A percentile compares a stretch with the other conserved stretches of the same genome.
These are phyloP conservation scores for Lophiostoma macrostomum DNA, from an alignment of 495 filamentous ascomycete species.

Conservation along the genomic window DNA sequence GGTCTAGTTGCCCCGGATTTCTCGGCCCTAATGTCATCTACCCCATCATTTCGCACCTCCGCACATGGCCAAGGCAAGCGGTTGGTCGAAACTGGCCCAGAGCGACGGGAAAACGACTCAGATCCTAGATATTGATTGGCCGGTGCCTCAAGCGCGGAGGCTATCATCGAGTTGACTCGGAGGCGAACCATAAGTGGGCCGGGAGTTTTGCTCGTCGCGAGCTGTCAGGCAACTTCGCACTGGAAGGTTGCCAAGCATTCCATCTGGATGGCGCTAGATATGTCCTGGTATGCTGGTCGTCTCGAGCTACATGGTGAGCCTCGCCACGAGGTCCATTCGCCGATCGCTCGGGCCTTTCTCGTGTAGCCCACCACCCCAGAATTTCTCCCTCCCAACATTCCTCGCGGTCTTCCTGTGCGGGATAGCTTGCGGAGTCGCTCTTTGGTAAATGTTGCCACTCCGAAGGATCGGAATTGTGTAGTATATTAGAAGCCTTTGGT, in stretches of 20 bases:
- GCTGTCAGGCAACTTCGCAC: too few relatives aligned
- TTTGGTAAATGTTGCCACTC: too few relatives aligned
- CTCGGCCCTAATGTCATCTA: not conserved
- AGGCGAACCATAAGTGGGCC: not conserved
- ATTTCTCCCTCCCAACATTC: too few relatives aligned
- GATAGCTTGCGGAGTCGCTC: not conserved
- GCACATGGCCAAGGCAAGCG: not conserved
- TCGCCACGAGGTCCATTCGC: too few relatives aligned
- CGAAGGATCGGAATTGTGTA: too few relatives aligned
- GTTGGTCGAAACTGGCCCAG: not conserved
- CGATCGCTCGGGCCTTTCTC: too few relatives aligned
- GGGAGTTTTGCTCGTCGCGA: too few relatives aligned
- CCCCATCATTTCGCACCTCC: slow-evolving; percentile 4
- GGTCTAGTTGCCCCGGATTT: slow-evolving; percentile 16
- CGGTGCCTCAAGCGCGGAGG: not conserved
- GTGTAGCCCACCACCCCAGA: too few relatives aligned
- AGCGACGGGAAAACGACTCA: not conserved
- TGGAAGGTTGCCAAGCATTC: too few relatives aligned
- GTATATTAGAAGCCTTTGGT: slow-evolving; percentile 1
- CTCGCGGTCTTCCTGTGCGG: not conserved
- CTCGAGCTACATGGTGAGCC: too few relatives aligned
- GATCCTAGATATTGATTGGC: not conserved
- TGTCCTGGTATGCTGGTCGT: too few relatives aligned
- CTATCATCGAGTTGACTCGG: not conserved
- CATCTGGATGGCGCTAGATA: too few relatives aligned